phyloP scores from a whole-genome alignment of 108 stramenopile species.

The Nitzschia sp. region DNA sequence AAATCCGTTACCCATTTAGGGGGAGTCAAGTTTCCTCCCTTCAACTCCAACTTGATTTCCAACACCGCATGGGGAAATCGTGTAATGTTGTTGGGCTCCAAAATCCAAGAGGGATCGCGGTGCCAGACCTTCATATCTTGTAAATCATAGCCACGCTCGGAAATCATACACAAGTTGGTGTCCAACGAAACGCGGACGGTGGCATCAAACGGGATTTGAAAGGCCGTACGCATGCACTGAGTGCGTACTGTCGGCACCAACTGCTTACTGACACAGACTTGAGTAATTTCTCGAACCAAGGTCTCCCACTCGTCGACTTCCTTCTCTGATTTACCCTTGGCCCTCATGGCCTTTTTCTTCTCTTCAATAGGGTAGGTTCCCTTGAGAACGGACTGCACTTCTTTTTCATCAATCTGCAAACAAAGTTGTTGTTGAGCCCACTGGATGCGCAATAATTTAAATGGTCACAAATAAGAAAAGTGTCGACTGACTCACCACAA shows the following conservation, averaged over 20 bases:
- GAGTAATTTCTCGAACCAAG: conserved; percentile 86
- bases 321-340: conserved; percentile 81
- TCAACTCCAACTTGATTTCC: conserved; percentile 94
- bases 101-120: conserved; percentile 81
- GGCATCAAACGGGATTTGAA: conserved; percentile 96
- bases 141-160: conserved; percentile 92
- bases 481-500: conserved; percentile 68
- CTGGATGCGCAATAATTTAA: not conserved
- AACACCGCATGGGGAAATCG: conserved; percentile 96
- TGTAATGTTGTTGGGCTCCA: conserved; percentile 85
- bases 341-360: conserved; percentile 77
- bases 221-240: conserved; percentile 97
- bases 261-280: conserved; percentile 90
- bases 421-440: not conserved
- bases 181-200: conserved; percentile 95
- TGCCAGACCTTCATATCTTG: conserved; percentile 90
- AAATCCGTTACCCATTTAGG: conserved; percentile 94
- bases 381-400: conserved; percentile 80
- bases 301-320: conserved; percentile 90
- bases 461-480: not conserved
- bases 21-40: conserved; percentile 80
- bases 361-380: conserved; percentile 86
- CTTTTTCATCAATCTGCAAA: conserved; percentile 70
- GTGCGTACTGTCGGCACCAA: conserved; percentile 95
- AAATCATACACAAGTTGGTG: conserved; percentile 96